Percentiles rank a stretch among this genome's conserved stretches.
These are phyloP conservation scores for Rhodotorula mucilaginosa DNA, from an alignment of 1,284 basidiomycete species.

Conservation along the genomic window DNA sequence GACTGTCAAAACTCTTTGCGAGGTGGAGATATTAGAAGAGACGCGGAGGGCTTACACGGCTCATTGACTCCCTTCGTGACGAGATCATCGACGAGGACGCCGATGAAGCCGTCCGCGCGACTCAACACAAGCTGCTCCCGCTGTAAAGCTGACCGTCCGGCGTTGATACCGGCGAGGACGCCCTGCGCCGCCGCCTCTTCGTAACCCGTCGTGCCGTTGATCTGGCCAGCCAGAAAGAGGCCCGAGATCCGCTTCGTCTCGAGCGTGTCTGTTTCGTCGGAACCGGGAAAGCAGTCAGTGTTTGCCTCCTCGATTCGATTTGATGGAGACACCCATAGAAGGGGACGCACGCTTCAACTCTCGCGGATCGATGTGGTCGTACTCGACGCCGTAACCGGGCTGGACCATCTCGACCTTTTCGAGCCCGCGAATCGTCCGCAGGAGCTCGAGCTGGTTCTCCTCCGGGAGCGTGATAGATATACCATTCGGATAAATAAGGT, in stretches of 20 bases:
- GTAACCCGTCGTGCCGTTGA: constrained; percentile 85
- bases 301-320: constrained; percentile 44
- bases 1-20: neutral
- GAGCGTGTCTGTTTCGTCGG: constrained; percentile 62
- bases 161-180: constrained; percentile 78
- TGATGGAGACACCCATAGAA: too few species aligned
- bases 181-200: constrained; percentile 90
- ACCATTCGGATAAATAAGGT: constrained; percentile 84
- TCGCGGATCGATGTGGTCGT: constrained; percentile 83
- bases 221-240: constrained; percentile 81
- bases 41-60: constrained; percentile 55
- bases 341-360: constrained; percentile 61
- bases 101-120: constrained; percentile 76
- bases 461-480: constrained; percentile 81
- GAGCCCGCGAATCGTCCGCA: constrained; percentile 76
- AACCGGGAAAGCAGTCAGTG: neutral
- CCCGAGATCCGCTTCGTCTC: constrained; percentile 81
- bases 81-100: constrained; percentile 87
- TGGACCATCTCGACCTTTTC: constrained; percentile 75
- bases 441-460: constrained; percentile 73
- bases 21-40: neutral
- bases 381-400: constrained; percentile 89
- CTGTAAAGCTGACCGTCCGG: constrained; percentile 65
- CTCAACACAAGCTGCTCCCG: constrained; percentile 64
- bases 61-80: constrained; percentile 83